phyloP scores from a whole-genome alignment of 2,329 filamentous ascomycete species.

The Xylaria sp. region DNA sequence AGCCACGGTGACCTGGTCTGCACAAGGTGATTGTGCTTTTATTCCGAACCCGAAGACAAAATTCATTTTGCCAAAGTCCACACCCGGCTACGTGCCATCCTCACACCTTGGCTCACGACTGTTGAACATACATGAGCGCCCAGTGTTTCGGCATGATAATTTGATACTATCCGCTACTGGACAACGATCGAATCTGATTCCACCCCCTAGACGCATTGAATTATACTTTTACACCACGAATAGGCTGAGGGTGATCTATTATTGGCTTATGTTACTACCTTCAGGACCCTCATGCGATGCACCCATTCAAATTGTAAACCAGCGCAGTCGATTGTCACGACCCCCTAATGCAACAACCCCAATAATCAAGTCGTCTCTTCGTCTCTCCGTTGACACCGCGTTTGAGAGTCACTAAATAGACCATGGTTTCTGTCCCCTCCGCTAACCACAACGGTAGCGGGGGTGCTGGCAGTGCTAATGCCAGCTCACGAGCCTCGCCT shows the following conservation, averaged over 20 bases:
- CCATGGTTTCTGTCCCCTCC: slow-evolving; percentile 56
- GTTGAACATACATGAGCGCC: slow-evolving; percentile 4
- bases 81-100: slow-evolving; percentile 5
- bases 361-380: slow-evolving; percentile 16
- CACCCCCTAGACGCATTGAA: background rate
- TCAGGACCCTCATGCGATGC: slow-evolving; percentile 43
- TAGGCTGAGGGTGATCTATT: slow-evolving; percentile 9
- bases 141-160: slow-evolving; percentile 1
- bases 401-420: slow-evolving; percentile 32
- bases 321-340: slow-evolving; percentile 40
- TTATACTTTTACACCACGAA: background rate
- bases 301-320: slow-evolving; percentile 41
- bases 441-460: slow-evolving; percentile 53
- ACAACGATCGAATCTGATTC: background rate
- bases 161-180: slow-evolving; percentile 1
- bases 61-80: slow-evolving; percentile 2
- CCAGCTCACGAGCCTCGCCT: slow-evolving; percentile 64
- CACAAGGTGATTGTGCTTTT: slow-evolving; percentile 5
- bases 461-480: slow-evolving; percentile 57
- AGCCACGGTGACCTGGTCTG: slow-evolving; percentile 12
- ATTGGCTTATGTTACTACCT: slow-evolving; percentile 30
- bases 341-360: slow-evolving; percentile 19
- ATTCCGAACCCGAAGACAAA: slow-evolving; percentile 1
- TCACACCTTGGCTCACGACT: background rate
- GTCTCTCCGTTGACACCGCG: slow-evolving; percentile 14